These are phyloP conservation scores for Pezicula neosporulosa DNA, from an alignment of 2,329 filamentous ascomycete genomes.

Conservation along the genomic window DNA sequence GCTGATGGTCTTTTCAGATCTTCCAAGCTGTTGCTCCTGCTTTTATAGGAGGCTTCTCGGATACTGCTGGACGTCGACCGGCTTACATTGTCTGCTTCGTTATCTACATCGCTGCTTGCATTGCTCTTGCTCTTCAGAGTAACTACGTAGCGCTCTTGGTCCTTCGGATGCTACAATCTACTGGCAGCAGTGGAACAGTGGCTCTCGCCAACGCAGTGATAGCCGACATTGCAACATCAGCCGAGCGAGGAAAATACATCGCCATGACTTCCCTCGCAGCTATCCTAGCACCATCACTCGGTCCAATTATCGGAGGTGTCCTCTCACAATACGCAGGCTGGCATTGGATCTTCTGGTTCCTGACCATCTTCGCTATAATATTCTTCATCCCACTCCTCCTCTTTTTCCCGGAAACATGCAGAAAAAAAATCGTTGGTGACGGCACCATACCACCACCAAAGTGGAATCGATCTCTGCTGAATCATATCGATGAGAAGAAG, in stretches of 20 bases:
- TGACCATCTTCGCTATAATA: slow-evolving; percentile 13
- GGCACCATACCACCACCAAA: slow-evolving; percentile 51
- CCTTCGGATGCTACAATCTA: slow-evolving; percentile 51
- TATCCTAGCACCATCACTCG: slow-evolving; percentile 45
- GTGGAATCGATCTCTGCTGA: slow-evolving; percentile 53
- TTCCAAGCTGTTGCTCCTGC: slow-evolving; percentile 56
- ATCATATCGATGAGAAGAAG: slow-evolving; percentile 21
- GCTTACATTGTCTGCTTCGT: slow-evolving; percentile 50
- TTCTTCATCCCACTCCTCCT: slow-evolving; percentile 19
- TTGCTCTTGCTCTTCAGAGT: slow-evolving; percentile 47
- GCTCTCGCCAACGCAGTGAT: slow-evolving; percentile 56
- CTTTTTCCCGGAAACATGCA: slow-evolving; percentile 49
- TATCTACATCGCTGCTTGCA: slow-evolving; percentile 50
- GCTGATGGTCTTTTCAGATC: slow-evolving; percentile 33
- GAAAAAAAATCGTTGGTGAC: slow-evolving; percentile 45
- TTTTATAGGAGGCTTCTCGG: slow-evolving; percentile 52
- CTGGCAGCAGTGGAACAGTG: slow-evolving; percentile 54
- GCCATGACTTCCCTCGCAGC: slow-evolving; percentile 56
- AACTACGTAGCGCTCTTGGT: slow-evolving; percentile 48
- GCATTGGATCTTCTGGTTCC: slow-evolving; percentile 56
- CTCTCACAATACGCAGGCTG: slow-evolving; percentile 55
- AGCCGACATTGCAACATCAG: slow-evolving; percentile 57
- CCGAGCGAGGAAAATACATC: slow-evolving; percentile 62
- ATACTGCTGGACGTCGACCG: slow-evolving; percentile 49
- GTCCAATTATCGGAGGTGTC: slow-evolving; percentile 57